These are phyloP conservation scores for Quercus agrifolia DNA, from an alignment of 306 rosid genomes.

Conservation along the genomic window DNA sequence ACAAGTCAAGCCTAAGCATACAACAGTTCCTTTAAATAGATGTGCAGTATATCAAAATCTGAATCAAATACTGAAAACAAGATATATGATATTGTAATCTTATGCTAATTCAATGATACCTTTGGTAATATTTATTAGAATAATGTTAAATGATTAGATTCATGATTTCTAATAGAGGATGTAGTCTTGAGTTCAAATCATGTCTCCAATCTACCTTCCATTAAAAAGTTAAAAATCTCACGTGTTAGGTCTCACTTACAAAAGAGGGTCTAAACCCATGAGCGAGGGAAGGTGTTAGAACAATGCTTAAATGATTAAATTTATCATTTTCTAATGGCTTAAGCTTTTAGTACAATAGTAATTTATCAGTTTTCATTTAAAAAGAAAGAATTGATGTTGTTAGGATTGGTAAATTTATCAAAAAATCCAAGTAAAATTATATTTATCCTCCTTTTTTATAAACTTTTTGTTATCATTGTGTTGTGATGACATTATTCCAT, in stretches of 20 bases:
- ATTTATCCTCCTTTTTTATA: background rate
- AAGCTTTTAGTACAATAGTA: no score
- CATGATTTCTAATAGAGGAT: no score
- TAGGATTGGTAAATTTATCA: background rate
- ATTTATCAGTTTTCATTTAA: background rate
- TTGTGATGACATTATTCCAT: background rate
- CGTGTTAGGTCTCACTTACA: no score
- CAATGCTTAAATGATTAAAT: no score
- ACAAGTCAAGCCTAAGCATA: conserved; percentile 14
- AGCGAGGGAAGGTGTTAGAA: no score
- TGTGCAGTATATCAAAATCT: background rate
- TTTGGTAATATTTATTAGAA: no score
- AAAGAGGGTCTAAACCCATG: no score
- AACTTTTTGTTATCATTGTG: background rate
- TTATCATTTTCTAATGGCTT: no score
- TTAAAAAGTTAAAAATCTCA: no score
- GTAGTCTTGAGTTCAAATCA: no score
- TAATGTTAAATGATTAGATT: no score
- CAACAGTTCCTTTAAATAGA: conserved; percentile 17
- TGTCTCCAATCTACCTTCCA: no score
- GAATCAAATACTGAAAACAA: background rate
- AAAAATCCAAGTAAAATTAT: background rate
- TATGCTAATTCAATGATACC: background rate
- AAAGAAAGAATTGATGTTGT: background rate
- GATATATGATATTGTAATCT: background rate